Evolutionary conservation across 2,329 filamentous ascomycete species (phyloP), one percentile per base, ranked within the genome.

Genomic region (Ustulina deusta): DNA sequence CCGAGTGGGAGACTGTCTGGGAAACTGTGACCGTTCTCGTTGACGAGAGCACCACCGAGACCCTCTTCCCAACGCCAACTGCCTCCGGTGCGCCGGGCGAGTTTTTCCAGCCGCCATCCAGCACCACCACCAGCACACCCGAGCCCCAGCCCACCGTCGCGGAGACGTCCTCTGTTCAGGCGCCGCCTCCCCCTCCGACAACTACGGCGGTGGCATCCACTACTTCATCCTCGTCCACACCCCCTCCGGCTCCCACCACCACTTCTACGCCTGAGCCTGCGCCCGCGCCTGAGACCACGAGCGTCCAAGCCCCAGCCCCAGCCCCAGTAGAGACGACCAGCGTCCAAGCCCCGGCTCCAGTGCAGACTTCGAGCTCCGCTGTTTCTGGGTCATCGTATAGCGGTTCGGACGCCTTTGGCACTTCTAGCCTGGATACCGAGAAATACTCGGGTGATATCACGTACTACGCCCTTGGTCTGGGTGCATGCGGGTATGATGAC

Each of bases 401-500:
- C 20, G 63, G 66, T n/a, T 10, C 59, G 0, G 63, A 69, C 44
- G 25, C 15, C 20, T 71, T 73, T 25, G 81, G 79, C 56, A 78
- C 70, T 38, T 69, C 67, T 6, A 72, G 71, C 59, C 65, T 69
- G 44, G 71, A 67, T 51, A 68, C 20, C 63, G 27, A 83, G 79
- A 79, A 57, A 13, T 69, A 80, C 81, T 75, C 77, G 0, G 93
- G 92, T 69, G 87, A 94, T 57, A 84, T 93, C 72, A 96, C 93
- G 66, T 94, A 88, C 84, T 97, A 92, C 82, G 81, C 84, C 46
- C 83, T 91, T 55, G 93, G 90, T 48, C 77, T 91, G 9, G 90
- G 91, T 66, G 80, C 90, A 25, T 96, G 93, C 76, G 92, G 92
- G 61, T 79, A 78, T 42, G 86, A 88, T 72, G 89, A 89, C 80